Conservation (phyloP, 345 rosid species). For the Citrus glauca region DNA sequence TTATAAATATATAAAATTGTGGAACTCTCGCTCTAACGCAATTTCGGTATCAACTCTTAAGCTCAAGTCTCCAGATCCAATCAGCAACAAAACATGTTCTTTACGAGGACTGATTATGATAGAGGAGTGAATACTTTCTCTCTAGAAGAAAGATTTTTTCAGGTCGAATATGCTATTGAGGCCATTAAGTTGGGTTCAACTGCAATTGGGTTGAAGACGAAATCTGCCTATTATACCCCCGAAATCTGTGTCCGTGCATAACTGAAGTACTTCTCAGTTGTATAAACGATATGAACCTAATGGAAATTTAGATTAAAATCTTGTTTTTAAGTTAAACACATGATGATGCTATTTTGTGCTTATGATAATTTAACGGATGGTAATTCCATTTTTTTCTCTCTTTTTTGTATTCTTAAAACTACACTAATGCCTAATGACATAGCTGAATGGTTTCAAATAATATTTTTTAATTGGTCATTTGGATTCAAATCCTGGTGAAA, state of each 20-base stretch:
- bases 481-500: too few relatives aligned
- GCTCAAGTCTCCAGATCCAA: conserved; percentile 25
- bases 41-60: not conserved
- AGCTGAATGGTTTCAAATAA: too few relatives aligned
- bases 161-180: conserved; percentile 97
- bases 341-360: not conserved
- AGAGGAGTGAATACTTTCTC: conserved; percentile 99
- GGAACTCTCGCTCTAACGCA: not conserved
- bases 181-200: conserved; percentile 99
- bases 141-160: conserved; percentile 92
- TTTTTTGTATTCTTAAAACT: too few relatives aligned
- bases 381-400: too few relatives aligned
- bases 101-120: conserved; percentile 96
- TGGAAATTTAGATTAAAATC: not conserved
- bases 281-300: conserved; percentile 5
- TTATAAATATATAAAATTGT: too few relatives aligned
- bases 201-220: conserved; percentile 90
- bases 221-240: conserved; percentile 8
- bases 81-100: conserved; percentile 43
- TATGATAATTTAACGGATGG: not conserved
- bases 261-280: not conserved
- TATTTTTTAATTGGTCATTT: too few relatives aligned
- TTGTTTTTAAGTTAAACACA: not conserved
- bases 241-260: not conserved
- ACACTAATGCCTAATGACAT: too few relatives aligned